Conservation (phyloP, 768 basidiomycete species). For the Russula foetens region DNA sequence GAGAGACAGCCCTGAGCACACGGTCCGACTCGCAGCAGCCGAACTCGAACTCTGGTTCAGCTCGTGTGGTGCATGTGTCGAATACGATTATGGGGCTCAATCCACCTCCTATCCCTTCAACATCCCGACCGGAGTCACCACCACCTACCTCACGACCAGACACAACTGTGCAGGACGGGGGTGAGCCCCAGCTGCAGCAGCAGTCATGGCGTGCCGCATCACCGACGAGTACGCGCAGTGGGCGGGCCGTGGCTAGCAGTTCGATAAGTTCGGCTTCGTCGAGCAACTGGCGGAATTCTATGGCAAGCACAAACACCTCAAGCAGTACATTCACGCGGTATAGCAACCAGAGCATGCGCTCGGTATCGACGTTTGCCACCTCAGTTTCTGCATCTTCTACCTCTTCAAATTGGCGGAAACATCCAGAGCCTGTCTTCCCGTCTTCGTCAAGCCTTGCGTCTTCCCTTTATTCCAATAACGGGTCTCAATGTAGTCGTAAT, state of each 20-base stretch:
- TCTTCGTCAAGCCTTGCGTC: conserved; percentile 4
- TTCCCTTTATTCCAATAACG: conserved; percentile 5
- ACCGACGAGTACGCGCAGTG: conserved; percentile 52
- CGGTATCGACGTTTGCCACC: conserved; percentile 74
- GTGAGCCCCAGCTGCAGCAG: not conserved
- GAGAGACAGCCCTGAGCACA: conserved; percentile 1
- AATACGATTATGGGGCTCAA: conserved; percentile 65
- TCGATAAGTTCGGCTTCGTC: conserved; percentile 58
- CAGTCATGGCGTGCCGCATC: conserved; percentile 28
- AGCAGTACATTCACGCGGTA: conserved; percentile 71
- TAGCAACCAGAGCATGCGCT: conserved; percentile 60
- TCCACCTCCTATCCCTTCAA: conserved; percentile 29
- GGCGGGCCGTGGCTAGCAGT: conserved; percentile 45
- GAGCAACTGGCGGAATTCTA: conserved; percentile 73
- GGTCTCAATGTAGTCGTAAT: not conserved
- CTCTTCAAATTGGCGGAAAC: conserved; percentile 50
- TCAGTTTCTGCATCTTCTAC: conserved; percentile 73
- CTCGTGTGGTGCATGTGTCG: conserved; percentile 72
- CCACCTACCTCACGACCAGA: not conserved
- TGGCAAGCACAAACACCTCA: conserved; percentile 61
- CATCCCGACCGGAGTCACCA: not conserved
- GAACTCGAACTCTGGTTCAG: conserved; percentile 27
- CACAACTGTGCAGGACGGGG: not conserved
- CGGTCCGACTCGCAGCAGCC: conserved; percentile 1
- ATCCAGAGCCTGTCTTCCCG: not conserved